Conservation (phyloP, 208 protist genomes). For the Strigomonas culicis region DNA sequence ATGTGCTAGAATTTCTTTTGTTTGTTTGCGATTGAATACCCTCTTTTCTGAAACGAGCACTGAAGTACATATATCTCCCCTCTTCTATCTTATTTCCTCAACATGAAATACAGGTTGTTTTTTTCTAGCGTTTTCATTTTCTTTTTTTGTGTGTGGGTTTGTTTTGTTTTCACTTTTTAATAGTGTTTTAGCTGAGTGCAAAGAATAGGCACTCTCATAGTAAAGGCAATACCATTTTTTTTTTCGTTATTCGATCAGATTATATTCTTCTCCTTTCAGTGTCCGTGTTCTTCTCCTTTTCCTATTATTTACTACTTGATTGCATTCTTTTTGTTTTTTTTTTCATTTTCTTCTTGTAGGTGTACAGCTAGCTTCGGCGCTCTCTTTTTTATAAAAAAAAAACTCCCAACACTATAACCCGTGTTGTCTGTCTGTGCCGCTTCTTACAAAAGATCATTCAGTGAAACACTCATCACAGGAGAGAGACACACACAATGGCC, state of each 20-base stretch:
- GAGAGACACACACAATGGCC: too few relatives aligned
- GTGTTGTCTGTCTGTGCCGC: conserved; percentile 11
- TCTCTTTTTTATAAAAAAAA: conserved; percentile 10
- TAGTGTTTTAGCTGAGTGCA: not conserved
- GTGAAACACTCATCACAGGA: too few relatives aligned
- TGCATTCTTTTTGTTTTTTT: not conserved
- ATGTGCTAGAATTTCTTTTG: not conserved
- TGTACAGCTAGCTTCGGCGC: not conserved
- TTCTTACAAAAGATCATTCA: too few relatives aligned
- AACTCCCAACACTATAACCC: conserved; percentile 4
- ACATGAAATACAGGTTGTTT: not conserved
- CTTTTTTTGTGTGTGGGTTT: conserved; percentile 4
- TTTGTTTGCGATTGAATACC: not conserved
- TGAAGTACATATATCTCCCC: not conserved
- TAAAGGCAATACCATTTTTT: not conserved
- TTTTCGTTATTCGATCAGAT: not conserved
- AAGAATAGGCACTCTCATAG: not conserved
- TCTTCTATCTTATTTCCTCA: not conserved
- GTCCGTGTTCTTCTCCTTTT: not conserved
- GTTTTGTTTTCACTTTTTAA: not conserved
- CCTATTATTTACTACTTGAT: conserved; percentile 2
- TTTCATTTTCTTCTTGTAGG: conserved; percentile 10
- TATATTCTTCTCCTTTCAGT: not conserved
- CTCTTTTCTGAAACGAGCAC: not conserved
- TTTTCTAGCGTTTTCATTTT: not conserved